phyloP scores from a whole-genome alignment of 371 early-diverging fungal genomes.

The Syncephalastrum sp. region DNA sequence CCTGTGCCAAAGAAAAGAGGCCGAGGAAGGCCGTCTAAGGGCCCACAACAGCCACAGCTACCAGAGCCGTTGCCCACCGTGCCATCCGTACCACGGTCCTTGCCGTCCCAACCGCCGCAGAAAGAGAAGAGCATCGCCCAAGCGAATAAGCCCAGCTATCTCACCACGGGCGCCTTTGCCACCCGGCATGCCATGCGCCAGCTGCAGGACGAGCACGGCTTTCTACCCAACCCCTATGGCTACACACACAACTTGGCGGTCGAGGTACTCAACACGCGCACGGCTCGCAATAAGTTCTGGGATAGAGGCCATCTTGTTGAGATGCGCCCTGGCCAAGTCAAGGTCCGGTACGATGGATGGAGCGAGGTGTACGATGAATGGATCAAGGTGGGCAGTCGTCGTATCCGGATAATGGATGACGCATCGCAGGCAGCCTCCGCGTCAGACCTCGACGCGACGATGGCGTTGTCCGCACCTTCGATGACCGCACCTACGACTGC shows the following conservation, averaged over 20 bases:
- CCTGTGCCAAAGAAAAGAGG: constrained; percentile 3
- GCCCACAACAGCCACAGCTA: not conserved
- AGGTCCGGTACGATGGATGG: constrained; percentile 64
- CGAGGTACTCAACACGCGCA: constrained; percentile 35
- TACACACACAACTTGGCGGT: constrained; percentile 32
- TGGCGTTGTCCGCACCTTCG: not conserved
- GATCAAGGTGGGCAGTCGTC: constrained; percentile 59
- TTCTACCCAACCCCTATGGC: constrained; percentile 47
- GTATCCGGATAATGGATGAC: constrained; percentile 27
- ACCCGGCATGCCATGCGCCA: constrained; percentile 45
- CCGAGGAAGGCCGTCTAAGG: constrained; percentile 13
- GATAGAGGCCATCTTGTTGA: constrained; percentile 48
- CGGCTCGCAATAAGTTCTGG: constrained; percentile 37
- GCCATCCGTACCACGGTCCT: not conserved
- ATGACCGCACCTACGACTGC: not conserved
- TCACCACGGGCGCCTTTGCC: constrained; percentile 46
- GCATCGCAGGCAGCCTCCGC: not conserved
- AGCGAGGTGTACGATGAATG: constrained; percentile 59
- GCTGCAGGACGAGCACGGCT: constrained; percentile 41
- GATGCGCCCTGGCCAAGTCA: constrained; percentile 48
- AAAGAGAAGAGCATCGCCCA: not conserved
- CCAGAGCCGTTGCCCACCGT: not conserved
- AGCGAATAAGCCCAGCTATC: not conserved
- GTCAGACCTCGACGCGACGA: not conserved
- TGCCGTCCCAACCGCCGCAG: not conserved